Evolutionary conservation across 148 eudicot species (phyloP), one percentile per base, ranked within the genome.

Genomic region (Cornus florida): DNA sequence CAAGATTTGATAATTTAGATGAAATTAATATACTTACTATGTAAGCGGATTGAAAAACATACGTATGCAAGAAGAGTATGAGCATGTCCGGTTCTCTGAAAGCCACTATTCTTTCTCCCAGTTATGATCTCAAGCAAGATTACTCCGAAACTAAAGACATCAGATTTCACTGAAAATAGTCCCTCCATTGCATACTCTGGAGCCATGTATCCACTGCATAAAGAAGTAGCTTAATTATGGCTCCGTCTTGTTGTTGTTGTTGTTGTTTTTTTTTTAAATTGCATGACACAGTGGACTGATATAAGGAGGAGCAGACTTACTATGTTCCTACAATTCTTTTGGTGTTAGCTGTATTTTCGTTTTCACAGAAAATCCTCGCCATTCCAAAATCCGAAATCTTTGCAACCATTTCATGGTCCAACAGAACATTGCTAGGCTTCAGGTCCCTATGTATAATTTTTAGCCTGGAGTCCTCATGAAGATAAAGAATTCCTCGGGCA

Each of bases 71-170:
- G 38, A 10, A 73, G 35, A 4, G 19, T 23, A 3, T 1, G 1
- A 39, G 12, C 28, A 14, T 17, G 64, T 13, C 28, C 73, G 1
- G 73, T 23, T 2, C 19, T 8, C 11, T 39, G 31, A 23, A 71
- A 71, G 14, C 53, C 73, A 43, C 53, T 71, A n/a, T 41, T 71
- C 28, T 19, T 71, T 20, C 41, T 71, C 31, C 73, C 73, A n/a
- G 57, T 71, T 10, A 41, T n/a, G 28, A 71, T 71, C 73, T 71
- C 73, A 17, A 71, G 28, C 43, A 71, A 23, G 39, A 73, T 13
- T 1, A 73, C 75, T 14, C 65, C 75, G 7, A 73, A 73, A 19
- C 64, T 59, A 24, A 73, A 73, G 22, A 73, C 75, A 73, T 73
- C 75, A 23, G 75, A 72, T 23, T 72, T 72, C 50, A 22, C 23